Evolutionary conservation across 2,329 filamentous ascomycete species (phyloP), one percentile per base, ranked within the genome.

Genomic region (Penicillium sp.): DNA sequence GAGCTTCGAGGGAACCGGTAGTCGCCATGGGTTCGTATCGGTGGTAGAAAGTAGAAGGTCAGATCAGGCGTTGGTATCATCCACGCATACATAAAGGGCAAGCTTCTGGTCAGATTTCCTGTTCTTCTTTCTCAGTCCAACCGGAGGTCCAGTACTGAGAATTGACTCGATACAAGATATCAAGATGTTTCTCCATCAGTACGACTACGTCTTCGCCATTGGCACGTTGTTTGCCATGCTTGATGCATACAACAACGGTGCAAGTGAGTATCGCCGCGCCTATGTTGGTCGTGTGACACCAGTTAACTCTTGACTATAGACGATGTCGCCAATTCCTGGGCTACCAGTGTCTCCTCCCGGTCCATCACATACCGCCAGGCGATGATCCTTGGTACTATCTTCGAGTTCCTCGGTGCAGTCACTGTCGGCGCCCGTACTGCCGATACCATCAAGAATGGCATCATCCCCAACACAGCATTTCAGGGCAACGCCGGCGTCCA

Each of bases 241-340:
- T 41, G 86, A 89, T 72, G 86, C 86, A 53, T 88, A 77, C 78
- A 89, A 89, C 78, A 89, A 88, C 68, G 86, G 86, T 68, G 86
- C 86, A 62, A 88, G 84, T 88, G 73, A 72, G 83, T 80, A 19
- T 11, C 25, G 29, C 10, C 25, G 2, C 5, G 11, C 25, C 13
- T 41, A 16, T 50, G 41, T 33, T 27, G 38, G 10, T 31, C 1
- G 5, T 41, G 19, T 43, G 25, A 28, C 27, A 9, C 16, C 33
- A 8, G 18, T 39, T 52, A 33, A 39, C 16, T 4, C 5, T 29
- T 31, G 22, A 0, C 16, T 10, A 22, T 6, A 67, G 65, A 90
- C 71, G 88, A 91, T 86, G 87, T 92, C 49, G 87, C 88, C 64
- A 92, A 92, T 72, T 76, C 87, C 42, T 91, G 86, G 84, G 87